phyloP scores from a whole-genome alignment of 2,329 filamentous ascomycete genomes.

The Fusarium continuum region DNA sequence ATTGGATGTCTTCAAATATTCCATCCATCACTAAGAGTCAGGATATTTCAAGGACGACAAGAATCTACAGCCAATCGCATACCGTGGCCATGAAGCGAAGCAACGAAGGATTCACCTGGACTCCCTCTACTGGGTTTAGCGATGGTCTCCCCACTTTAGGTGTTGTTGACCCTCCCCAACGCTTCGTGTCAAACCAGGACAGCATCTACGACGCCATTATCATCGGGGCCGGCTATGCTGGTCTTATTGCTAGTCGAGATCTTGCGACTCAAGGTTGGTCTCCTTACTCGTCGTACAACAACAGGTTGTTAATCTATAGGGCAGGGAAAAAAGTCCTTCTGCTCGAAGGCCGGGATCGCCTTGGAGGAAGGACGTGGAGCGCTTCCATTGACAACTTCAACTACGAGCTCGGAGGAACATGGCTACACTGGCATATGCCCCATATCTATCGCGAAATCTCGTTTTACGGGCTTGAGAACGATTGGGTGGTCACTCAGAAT shows the following conservation, averaged over 20 bases:
- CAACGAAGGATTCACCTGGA: slow-evolving; percentile 47
- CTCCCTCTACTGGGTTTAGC: slow-evolving; percentile 42
- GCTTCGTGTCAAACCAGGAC: slow-evolving; percentile 24
- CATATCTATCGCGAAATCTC: slow-evolving; percentile 57
- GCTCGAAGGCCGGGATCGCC: slow-evolving; percentile 57
- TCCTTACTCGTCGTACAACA: fast-evolving
- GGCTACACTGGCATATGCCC: slow-evolving; percentile 57
- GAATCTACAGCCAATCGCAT: no score
- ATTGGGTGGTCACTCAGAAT: slow-evolving; percentile 19
- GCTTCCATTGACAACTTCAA: slow-evolving; percentile 55
- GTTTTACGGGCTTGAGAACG: slow-evolving; percentile 52
- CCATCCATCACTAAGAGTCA: no score
- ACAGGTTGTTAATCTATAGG: neutral
- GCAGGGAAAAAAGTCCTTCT: slow-evolving; percentile 53
- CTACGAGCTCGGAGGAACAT: slow-evolving; percentile 61
- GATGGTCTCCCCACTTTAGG: slow-evolving; percentile 46
- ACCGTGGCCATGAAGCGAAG: slow-evolving; percentile 44
- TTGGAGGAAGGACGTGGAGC: slow-evolving; percentile 59
- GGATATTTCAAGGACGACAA: no score
- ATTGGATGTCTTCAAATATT: slow-evolving; percentile 43
- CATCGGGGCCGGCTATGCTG: slow-evolving; percentile 46
- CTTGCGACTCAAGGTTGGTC: slow-evolving; percentile 39
- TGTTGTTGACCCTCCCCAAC: slow-evolving; percentile 42
- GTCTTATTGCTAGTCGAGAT: slow-evolving; percentile 45
- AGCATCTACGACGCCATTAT: slow-evolving; percentile 43